These are phyloP conservation scores for Xylaria nigripes DNA, from an alignment of 495 filamentous ascomycete genomes.

Conservation along the genomic window DNA sequence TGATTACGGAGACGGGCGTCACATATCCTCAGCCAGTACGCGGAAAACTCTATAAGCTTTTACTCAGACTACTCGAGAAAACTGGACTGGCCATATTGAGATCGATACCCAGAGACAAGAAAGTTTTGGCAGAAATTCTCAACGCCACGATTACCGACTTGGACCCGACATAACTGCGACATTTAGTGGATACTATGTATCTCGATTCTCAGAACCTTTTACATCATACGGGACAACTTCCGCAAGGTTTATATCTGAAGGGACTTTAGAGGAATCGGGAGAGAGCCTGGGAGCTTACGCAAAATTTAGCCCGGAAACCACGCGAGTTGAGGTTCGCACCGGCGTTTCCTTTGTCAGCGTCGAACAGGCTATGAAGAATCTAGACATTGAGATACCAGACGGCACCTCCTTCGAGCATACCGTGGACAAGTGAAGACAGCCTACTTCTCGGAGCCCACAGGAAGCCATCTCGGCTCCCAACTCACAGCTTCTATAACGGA, in stretches of 20 bases:
- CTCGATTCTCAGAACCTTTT: slow-evolving; percentile 26
- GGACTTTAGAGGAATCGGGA: slow-evolving; percentile 8
- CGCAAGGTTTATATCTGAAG: slow-evolving; percentile 15
- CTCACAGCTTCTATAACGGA: slow-evolving; percentile 26
- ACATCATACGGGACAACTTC: slow-evolving; percentile 19
- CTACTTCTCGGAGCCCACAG: slow-evolving; percentile 27
- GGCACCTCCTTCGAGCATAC: slow-evolving; percentile 19
- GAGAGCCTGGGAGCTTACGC: slow-evolving; percentile 24
- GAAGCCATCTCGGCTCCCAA: background rate
- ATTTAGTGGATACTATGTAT: slow-evolving; percentile 27
- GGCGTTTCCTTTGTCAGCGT: slow-evolving; percentile 28
- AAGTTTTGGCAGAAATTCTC: slow-evolving; percentile 24
- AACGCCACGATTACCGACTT: slow-evolving; percentile 25
- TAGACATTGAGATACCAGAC: slow-evolving; percentile 26
- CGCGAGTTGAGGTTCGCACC: slow-evolving; percentile 24
- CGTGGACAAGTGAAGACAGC: slow-evolving; percentile 19
- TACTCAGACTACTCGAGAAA: slow-evolving; percentile 26
- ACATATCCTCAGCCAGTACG: background rate
- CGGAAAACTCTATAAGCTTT: slow-evolving; percentile 17
- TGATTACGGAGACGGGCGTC: slow-evolving; percentile 11
- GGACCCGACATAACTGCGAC: slow-evolving; percentile 21
- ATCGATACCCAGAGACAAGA: slow-evolving; percentile 21
- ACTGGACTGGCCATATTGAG: slow-evolving; percentile 26
- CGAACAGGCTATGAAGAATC: slow-evolving; percentile 27
- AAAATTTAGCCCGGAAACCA: slow-evolving; percentile 12